A percentile compares a stretch with the other conserved stretches of the same genome.
phyloP scores from a whole-genome alignment of 177 flowering plant species.

The Telopea speciosissima region DNA sequence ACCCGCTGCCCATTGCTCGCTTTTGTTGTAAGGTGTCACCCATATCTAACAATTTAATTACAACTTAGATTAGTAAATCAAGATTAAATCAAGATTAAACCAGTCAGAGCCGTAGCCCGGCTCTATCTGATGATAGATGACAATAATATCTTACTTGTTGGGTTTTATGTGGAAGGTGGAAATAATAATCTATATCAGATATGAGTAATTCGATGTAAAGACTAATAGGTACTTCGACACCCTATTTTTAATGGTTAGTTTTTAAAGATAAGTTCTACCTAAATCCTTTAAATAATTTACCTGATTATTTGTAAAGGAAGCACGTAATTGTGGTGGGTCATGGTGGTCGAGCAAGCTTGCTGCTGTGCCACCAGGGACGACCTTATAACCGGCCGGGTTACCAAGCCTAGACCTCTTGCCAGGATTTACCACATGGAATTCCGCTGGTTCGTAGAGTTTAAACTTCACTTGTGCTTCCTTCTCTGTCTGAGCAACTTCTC shows the following conservation, averaged over 20 bases:
- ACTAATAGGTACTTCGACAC: no score
- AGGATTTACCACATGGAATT: slow-evolving; percentile 81
- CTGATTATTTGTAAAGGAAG: slow-evolving; percentile 76
- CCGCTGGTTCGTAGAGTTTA: slow-evolving; percentile 75
- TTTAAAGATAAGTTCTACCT: no score
- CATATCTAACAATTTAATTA: slow-evolving; percentile 35
- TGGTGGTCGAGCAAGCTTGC: slow-evolving; percentile 74
- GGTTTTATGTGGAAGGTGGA: no score
- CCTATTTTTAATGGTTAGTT: no score
- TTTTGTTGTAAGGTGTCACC: slow-evolving; percentile 76
- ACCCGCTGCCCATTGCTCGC: slow-evolving; percentile 91
- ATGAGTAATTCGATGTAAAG: no score
- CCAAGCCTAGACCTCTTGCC: slow-evolving; percentile 55
- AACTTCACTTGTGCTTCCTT: slow-evolving; percentile 84
- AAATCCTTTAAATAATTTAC: no score
- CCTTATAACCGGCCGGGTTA: slow-evolving; percentile 82
- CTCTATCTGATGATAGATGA: no score
- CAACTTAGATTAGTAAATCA: no score
- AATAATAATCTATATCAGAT: no score
- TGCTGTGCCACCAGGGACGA: slow-evolving; percentile 80
- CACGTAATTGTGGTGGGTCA: slow-evolving; percentile 77
- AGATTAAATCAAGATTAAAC: no score
- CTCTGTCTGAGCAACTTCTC: slow-evolving; percentile 64
- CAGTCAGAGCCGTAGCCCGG: no score
- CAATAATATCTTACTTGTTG: no score